phyloP scores from a whole-genome alignment of 305 asterid genomes.

The Lippia alba region DNA sequence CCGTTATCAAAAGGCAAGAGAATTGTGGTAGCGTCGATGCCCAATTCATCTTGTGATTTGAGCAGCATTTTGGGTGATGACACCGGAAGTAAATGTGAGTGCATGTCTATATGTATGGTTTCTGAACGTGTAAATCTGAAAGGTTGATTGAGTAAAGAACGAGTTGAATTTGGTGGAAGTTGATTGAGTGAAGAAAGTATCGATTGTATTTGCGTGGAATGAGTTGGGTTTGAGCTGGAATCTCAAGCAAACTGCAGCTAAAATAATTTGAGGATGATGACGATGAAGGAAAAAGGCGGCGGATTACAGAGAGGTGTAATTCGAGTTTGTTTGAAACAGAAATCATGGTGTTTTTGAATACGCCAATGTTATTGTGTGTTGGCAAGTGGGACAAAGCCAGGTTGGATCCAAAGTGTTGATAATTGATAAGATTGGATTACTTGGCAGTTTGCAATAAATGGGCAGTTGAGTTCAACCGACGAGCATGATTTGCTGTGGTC shows the following conservation, averaged over 20 bases:
- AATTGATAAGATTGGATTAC: neutral
- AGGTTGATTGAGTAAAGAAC: neutral
- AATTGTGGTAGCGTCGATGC: constrained; percentile 41
- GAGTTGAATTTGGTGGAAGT: neutral
- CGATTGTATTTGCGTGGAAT: neutral
- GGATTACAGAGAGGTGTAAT: neutral
- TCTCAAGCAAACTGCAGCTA: constrained; percentile 21
- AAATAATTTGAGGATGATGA: constrained; percentile 16
- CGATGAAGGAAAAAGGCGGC: constrained; percentile 3
- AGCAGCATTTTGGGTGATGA: constrained; percentile 49
- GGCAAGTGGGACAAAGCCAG: constrained; percentile 24
- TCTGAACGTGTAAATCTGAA: neutral
- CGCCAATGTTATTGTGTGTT: neutral
- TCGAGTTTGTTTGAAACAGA: neutral
- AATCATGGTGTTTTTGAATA: constrained; percentile 15
- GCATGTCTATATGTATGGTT: constrained; percentile 30
- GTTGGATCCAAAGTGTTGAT: constrained; percentile 32
- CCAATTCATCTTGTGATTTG: constrained; percentile 61
- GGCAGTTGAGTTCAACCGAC: too few relatives aligned
- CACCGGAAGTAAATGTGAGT: constrained; percentile 51
- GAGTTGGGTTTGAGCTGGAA: constrained; percentile 39
- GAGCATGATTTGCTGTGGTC: too few relatives aligned
- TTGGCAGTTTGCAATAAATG: too few relatives aligned
- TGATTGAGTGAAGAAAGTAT: neutral
- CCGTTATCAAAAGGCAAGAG: constrained; percentile 41